Evolutionary conservation across 1,284 basidiomycete species (phyloP).

Genomic region (Chalciporus sp.): DNA sequence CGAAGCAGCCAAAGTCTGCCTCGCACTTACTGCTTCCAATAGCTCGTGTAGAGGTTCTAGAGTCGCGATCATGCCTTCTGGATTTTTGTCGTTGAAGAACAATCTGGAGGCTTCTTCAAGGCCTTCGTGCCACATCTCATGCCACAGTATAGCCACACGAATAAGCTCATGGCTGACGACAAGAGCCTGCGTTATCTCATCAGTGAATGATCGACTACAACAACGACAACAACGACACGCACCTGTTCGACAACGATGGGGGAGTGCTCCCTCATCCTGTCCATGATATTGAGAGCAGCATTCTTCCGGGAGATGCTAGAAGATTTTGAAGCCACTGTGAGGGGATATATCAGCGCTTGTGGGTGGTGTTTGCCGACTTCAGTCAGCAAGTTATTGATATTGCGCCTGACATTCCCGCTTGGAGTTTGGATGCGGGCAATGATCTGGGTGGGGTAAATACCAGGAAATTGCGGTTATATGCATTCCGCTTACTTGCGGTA

Average conservation of each 20-base stretch:
- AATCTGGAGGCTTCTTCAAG: conserved; percentile 96
- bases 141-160: conserved; percentile 98
- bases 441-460: conserved; percentile 57
- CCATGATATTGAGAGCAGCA: conserved; percentile 89
- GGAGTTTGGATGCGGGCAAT: conserved; percentile 99
- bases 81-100: conserved; percentile 98
- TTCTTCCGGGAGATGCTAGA: conserved; percentile 83
- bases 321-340: conserved; percentile 98
- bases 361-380: conserved; percentile 97
- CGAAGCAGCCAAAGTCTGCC: background rate
- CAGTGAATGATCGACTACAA: background rate
- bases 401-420: conserved; percentile 82
- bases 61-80: conserved; percentile 97
- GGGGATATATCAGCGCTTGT: conserved; percentile 95
- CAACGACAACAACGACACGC: conserved; percentile 16
- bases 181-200: conserved; percentile 60
- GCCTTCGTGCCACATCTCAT: conserved; percentile 99
- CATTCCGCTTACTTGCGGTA: conserved; percentile 76
- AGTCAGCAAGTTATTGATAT: conserved; percentile 88
- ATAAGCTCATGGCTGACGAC: conserved; percentile 95
- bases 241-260: conserved; percentile 88
- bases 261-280: conserved; percentile 93
- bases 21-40: conserved; percentile 79
- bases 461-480: background rate
- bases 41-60: conserved; percentile 94